Conservation (phyloP, 768 basidiomycete genomes). For the Clavulina sp. region DNA sequence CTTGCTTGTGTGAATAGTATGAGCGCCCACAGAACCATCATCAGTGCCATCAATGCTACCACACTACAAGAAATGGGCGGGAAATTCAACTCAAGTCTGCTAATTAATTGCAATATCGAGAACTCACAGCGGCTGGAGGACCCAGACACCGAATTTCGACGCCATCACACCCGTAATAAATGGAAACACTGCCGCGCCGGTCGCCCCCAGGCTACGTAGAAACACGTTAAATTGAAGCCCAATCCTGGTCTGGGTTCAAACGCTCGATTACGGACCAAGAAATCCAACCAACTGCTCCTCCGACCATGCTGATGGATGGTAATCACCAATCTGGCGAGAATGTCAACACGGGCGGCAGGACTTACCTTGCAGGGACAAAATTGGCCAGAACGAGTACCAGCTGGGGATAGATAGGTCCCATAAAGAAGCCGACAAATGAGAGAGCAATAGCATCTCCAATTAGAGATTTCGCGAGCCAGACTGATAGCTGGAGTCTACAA, state of each 20-base stretch:
- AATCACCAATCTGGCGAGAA: background rate
- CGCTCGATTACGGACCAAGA: too few relatives aligned
- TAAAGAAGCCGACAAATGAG: slow-evolving; percentile 34
- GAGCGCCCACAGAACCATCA: slow-evolving; percentile 34
- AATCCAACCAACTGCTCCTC: slow-evolving; percentile 39
- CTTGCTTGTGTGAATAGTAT: background rate
- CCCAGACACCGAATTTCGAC: slow-evolving; percentile 39
- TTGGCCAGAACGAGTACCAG: slow-evolving; percentile 52
- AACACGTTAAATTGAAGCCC: too few relatives aligned
- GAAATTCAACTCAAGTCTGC: background rate
- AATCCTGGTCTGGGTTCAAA: too few relatives aligned
- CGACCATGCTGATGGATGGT: background rate
- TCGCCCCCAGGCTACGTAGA: slow-evolving; percentile 18
- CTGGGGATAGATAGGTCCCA: slow-evolving; percentile 35
- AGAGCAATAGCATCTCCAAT: slow-evolving; percentile 36
- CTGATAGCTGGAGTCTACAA: slow-evolving; percentile 34
- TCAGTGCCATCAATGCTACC: slow-evolving; percentile 41
- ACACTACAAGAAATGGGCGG: slow-evolving; percentile 23
- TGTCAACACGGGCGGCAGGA: too few relatives aligned
- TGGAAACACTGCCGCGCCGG: slow-evolving; percentile 21
- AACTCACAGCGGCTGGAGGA: slow-evolving; percentile 46
- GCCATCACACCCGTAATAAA: slow-evolving; percentile 31
- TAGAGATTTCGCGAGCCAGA: slow-evolving; percentile 40
- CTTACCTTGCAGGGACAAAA: slow-evolving; percentile 42
- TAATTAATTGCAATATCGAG: background rate